Evolutionary conservation across 176 grass and related monocot genomes (phyloP).

Genomic region (Tuctoria greenei): DNA sequence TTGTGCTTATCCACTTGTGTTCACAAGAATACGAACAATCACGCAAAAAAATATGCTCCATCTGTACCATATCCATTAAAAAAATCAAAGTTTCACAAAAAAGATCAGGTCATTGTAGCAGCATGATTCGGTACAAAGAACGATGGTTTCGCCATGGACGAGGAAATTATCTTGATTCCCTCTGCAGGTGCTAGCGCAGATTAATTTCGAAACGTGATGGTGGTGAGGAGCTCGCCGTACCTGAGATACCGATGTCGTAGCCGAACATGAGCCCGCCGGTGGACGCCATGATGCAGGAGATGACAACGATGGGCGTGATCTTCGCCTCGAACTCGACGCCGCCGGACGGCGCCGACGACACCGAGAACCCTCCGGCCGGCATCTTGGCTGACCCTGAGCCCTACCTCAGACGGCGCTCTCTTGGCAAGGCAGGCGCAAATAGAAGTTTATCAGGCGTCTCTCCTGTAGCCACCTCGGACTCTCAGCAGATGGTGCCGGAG

Average conservation of each 20-base stretch:
- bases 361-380: slow-evolving; percentile 75
- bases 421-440: not conserved
- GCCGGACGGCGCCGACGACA: slow-evolving; percentile 58
- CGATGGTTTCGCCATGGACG: not conserved
- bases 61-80: not conserved
- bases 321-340: slow-evolving; percentile 78
- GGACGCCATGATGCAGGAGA: slow-evolving; percentile 95
- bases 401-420: not conserved
- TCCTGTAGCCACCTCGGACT: not conserved
- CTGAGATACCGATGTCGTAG: slow-evolving; percentile 91
- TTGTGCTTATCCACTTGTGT: no score
- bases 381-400: slow-evolving; percentile 34
- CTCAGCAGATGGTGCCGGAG: not conserved
- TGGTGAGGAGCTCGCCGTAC: slow-evolving; percentile 15
- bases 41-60: not conserved
- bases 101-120: not conserved
- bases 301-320: slow-evolving; percentile 84
- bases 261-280: slow-evolving; percentile 95
- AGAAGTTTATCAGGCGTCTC: not conserved
- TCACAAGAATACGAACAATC: no score
- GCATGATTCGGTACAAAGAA: not conserved
- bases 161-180: not conserved
- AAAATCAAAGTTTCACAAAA: not conserved
- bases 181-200: not conserved
- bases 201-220: not conserved